phyloP scores from a whole-genome alignment of 176 grass and related monocot species.

The Guadua angustifolia region DNA sequence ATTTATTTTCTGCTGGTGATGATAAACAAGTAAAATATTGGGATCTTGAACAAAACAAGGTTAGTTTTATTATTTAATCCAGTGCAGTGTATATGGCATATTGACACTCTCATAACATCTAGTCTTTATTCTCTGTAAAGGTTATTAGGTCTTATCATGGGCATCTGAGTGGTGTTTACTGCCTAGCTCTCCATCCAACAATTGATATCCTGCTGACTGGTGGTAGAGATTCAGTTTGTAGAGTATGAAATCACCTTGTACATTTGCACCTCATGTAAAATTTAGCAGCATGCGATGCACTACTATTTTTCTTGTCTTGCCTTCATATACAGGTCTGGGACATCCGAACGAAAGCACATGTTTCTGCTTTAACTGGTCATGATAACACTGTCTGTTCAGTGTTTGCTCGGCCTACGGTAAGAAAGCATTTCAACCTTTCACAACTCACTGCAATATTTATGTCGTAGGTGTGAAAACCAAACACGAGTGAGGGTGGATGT shows the following conservation, averaged over 20 bases:
- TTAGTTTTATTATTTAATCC: constrained; percentile 44
- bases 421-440: constrained; percentile 32
- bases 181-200: constrained; percentile 93
- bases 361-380: constrained; percentile 96
- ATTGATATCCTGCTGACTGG: constrained; percentile 90
- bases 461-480: too few relatives aligned
- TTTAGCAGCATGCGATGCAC: background rate
- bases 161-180: constrained; percentile 98
- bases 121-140: constrained; percentile 50
- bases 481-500: too few relatives aligned
- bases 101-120: constrained; percentile 30
- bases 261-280: background rate
- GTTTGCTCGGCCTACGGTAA: constrained; percentile 90
- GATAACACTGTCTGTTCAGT: constrained; percentile 99
- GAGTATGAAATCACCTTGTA: constrained; percentile 61
- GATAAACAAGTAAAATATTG: constrained; percentile 99
- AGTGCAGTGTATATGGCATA: constrained; percentile 14
- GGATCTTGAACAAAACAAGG: constrained; percentile 99
- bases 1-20: constrained; percentile 99
- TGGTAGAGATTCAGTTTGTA: constrained; percentile 97
- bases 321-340: constrained; percentile 95
- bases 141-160: constrained; percentile 99
- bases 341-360: constrained; percentile 89
- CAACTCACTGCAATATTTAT: background rate
- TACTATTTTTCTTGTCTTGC: constrained; percentile 34